A percentile compares a stretch with the other conserved stretches of the same genome.
These are phyloP conservation scores for Diutina pseudorugosa DNA, from an alignment of 1,139 yeast species.

Conservation along the genomic window DNA sequence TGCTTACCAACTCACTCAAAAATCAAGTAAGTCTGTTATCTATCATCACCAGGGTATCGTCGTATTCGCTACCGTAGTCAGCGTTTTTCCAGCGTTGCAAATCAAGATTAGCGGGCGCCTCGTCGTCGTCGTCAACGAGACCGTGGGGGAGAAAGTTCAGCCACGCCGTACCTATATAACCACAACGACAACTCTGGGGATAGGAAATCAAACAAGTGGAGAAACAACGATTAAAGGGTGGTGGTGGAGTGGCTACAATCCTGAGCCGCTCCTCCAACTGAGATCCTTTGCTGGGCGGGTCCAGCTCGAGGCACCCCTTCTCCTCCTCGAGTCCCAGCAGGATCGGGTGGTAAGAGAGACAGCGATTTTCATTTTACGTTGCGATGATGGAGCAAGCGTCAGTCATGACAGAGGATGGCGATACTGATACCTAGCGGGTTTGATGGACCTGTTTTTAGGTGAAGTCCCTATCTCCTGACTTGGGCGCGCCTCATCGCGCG, in stretches of 20 bases:
- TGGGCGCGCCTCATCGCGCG: constrained; percentile 3
- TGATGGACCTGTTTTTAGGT: neutral
- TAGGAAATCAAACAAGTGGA: neutral
- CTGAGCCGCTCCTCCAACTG: neutral
- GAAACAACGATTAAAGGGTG: constrained; percentile 4
- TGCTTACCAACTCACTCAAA: too few species aligned
- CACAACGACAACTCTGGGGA: neutral
- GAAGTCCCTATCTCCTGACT: too few species aligned
- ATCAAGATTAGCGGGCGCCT: neutral
- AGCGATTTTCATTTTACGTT: neutral
- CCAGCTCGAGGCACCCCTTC: neutral
- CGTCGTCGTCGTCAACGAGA: neutral
- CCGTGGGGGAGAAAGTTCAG: neutral
- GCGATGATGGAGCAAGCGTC: neutral
- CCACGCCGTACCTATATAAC: neutral
- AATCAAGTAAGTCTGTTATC: too few species aligned
- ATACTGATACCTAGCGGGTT: neutral
- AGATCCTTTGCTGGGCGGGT: neutral
- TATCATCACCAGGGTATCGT: too few species aligned
- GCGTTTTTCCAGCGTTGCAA: neutral
- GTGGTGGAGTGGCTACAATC: neutral
- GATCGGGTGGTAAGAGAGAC: constrained; percentile 2
- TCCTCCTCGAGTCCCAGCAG: neutral
- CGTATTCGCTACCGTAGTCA: neutral
- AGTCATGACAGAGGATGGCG: neutral